Evolutionary conservation across 2,329 filamentous ascomycete genomes (phyloP).

Genomic region (Talaromyces sp.): DNA sequence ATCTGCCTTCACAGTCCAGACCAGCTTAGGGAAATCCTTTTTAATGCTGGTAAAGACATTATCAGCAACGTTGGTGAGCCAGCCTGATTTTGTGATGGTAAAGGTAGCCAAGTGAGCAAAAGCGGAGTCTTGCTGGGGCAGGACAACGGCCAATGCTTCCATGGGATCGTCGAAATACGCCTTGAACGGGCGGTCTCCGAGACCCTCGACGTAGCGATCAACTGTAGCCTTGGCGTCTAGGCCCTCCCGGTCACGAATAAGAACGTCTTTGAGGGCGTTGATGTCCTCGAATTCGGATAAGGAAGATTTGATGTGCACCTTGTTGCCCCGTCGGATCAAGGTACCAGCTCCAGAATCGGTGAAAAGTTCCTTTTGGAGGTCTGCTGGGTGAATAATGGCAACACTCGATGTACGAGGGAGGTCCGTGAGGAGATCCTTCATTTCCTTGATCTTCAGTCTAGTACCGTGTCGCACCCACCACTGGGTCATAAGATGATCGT

Average conservation of each 20-base stretch:
- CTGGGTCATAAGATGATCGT: constrained; percentile 85
- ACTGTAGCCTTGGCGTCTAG: constrained; percentile 78
- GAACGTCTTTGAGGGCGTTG: constrained; percentile 71
- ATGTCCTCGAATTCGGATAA: constrained; percentile 73
- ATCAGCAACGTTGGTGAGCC: constrained; percentile 90
- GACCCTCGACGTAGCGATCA: constrained; percentile 76
- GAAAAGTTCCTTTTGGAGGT: constrained; percentile 94
- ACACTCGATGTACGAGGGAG: constrained; percentile 90
- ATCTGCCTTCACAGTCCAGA: constrained; percentile 94
- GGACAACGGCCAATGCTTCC: constrained; percentile 85
- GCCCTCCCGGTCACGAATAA: constrained; percentile 76
- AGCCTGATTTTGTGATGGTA: constrained; percentile 88
- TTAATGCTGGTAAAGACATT: constrained; percentile 92
- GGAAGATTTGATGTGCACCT: constrained; percentile 69
- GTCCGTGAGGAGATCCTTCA: constrained; percentile 85
- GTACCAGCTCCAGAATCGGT: constrained; percentile 94
- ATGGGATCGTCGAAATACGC: constrained; percentile 93
- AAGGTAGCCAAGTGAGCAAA: constrained; percentile 84
- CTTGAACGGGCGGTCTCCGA: constrained; percentile 75
- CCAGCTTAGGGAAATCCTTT: constrained; percentile 85
- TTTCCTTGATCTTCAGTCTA: constrained; percentile 93
- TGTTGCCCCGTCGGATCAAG: constrained; percentile 85
- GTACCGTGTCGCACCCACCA: constrained; percentile 95
- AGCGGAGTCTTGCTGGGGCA: constrained; percentile 61
- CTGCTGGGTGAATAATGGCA: constrained; percentile 93